Percentiles rank a stretch among this genome's conserved stretches.
phyloP scores from a whole-genome alignment of 2,329 filamentous ascomycete genomes.

The Pseudopyrenochaeta lycopersici region DNA sequence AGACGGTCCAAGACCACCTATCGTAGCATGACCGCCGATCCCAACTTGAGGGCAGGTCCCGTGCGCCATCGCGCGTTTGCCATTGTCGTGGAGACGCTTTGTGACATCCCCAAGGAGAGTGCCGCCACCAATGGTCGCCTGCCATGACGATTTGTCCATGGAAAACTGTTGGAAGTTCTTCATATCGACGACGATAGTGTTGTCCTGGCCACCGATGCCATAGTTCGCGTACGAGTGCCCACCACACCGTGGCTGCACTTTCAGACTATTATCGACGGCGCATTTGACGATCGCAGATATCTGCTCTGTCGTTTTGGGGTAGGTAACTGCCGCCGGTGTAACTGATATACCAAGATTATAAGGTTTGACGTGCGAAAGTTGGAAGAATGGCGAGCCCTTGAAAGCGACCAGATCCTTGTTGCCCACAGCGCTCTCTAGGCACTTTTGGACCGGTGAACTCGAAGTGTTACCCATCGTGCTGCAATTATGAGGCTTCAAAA shows the following conservation, averaged over 20 bases:
- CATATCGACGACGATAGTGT: constrained; percentile 60
- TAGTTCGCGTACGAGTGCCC: constrained; percentile 70
- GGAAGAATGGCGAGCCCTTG: constrained; percentile 35
- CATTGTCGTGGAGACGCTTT: constrained; percentile 44
- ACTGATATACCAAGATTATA: constrained; percentile 48
- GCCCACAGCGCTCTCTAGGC: constrained; percentile 38
- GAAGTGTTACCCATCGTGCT: constrained; percentile 40
- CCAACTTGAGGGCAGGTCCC: constrained; percentile 53
- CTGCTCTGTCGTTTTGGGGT: constrained; percentile 62
- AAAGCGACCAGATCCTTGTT: constrained; percentile 33
- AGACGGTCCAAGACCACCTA: constrained; percentile 46
- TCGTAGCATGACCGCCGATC: constrained; percentile 48
- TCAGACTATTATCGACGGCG: constrained; percentile 59
- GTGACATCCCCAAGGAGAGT: constrained; percentile 56
- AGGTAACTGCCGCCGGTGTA: constrained; percentile 64
- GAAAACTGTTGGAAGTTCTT: constrained; percentile 58
- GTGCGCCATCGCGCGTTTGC: constrained; percentile 57
- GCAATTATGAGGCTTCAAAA: not conserved
- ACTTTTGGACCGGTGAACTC: constrained; percentile 38
- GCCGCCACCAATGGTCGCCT: constrained; percentile 60
- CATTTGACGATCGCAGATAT: constrained; percentile 67
- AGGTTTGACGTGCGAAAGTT: constrained; percentile 44
- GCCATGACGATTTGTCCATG: constrained; percentile 53
- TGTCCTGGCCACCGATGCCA: constrained; percentile 56
- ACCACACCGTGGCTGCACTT: constrained; percentile 70